Evolutionary conservation across 148 eudicot genomes (phyloP), one percentile per base, ranked within the genome.

Genomic region (Nepenthes gracilis): DNA sequence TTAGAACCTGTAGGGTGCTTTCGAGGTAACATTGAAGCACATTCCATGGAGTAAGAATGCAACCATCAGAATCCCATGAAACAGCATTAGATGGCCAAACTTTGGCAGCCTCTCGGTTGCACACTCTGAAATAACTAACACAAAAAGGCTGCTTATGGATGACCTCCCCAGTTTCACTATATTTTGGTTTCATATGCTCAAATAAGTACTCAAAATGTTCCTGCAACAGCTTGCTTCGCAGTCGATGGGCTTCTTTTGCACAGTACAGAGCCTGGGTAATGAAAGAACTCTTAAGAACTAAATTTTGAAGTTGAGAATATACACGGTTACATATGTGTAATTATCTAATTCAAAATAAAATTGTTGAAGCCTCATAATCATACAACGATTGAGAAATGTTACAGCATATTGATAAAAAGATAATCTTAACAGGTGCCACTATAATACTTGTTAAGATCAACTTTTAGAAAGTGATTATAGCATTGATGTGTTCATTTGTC

Each of bases 21-120:
- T 93, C 96, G 62, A 93, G 96, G 71, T 86, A 88, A 76, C 96
- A 77, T 49, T 77, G 79, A 47, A 93, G 95, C 61, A 84, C 80
- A 76, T 82, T 93, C 99, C 99, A 93, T 14, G 99, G 89, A 64
- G 95, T 86, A 68, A 88, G 85, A 61, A 76, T 52, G 53, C 70
- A 66, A 64, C 74, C 74, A 60, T 84, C 89, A 56, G 76, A 69
- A 47, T 79, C 75, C 45, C 61, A 55, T 61, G 71, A 52, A 35
- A 37, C 60, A 55, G 56, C 43, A 54, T 62, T 64, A 51, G 15
- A 47, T 14, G 69, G 65, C 93, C 92, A 85, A 56, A 75, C 69
- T 47, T 68, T 65, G 43, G 69, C 64, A 59, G 86, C 87, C 38
- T 59, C 77, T 63, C 75, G 64, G 73, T 60, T 58, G 52, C 47